A percentile compares a stretch with the other conserved stretches of the same genome.
These are phyloP conservation scores for Lathyrus oleraceus DNA, from an alignment of 306 rosid species.

Conservation along the genomic window DNA sequence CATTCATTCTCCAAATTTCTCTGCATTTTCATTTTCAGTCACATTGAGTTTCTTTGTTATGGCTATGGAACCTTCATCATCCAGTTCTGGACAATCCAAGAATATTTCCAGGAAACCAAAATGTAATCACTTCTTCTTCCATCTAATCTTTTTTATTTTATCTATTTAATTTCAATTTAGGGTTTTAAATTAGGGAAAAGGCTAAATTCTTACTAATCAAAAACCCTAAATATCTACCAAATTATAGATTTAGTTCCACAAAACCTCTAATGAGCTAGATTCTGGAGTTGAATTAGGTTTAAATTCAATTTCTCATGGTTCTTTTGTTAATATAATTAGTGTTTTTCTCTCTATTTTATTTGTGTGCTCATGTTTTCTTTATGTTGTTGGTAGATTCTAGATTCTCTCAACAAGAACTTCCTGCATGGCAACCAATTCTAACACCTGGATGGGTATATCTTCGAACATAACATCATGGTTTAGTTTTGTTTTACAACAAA, in stretches of 20 bases:
- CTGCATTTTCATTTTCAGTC: background rate
- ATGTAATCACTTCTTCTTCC: conserved; percentile 33
- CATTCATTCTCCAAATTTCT: background rate
- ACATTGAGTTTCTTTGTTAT: conserved; percentile 30
- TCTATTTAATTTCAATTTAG: background rate
- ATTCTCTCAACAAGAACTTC: conserved; percentile 91
- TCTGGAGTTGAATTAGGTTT: background rate
- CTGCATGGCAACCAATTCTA: conserved; percentile 91
- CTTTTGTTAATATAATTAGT: background rate
- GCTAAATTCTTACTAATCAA: background rate
- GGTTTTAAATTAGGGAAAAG: background rate
- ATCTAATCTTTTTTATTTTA: background rate
- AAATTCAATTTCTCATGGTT: background rate
- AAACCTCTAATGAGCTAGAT: background rate
- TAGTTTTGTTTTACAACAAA: background rate
- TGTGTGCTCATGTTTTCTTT: conserved; percentile 21
- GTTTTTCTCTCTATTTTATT: background rate
- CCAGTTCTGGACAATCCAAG: conserved; percentile 42
- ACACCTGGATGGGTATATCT: conserved; percentile 80
- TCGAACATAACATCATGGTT: background rate
- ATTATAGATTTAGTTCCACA: background rate
- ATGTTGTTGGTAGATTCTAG: conserved; percentile 61
- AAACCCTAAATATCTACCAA: background rate
- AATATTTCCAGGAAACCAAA: conserved; percentile 38
- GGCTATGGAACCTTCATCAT: conserved; percentile 35